Evolutionary conservation across 192 early-diverging fungal genomes (phyloP).

Genomic region (Coemansia guatemalensis): DNA sequence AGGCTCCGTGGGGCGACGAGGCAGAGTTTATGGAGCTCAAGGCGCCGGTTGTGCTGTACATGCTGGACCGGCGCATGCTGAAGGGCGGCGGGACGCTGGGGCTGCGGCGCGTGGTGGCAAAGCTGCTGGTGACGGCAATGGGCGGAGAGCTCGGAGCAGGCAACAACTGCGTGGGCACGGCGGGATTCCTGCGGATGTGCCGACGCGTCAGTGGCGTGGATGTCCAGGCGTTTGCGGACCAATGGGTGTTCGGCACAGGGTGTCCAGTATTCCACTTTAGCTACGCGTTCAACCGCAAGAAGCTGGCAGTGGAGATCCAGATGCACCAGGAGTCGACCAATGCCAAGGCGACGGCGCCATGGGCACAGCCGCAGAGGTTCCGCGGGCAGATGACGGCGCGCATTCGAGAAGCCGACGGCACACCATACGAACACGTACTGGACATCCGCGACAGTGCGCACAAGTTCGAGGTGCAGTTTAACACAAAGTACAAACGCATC

Average conservation of each 20-base stretch:
- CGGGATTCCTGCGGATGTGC: constrained; percentile 76
- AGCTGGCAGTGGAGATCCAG: constrained; percentile 90
- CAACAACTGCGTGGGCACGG: constrained; percentile 60
- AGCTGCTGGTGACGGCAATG: constrained; percentile 74
- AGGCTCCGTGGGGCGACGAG: constrained; percentile 58
- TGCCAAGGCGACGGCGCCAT: constrained; percentile 43
- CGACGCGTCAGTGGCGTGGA: constrained; percentile 87
- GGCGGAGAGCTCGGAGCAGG: constrained; percentile 60
- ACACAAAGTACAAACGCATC: constrained; percentile 98
- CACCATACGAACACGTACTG: constrained; percentile 80
- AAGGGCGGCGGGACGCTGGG: constrained; percentile 72
- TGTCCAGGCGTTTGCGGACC: constrained; percentile 78
- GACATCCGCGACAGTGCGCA: constrained; percentile 74
- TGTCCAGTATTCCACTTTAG: constrained; percentile 83
- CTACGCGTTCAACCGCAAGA: constrained; percentile 92
- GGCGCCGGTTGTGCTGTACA: constrained; percentile 84
- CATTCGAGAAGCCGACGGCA: constrained; percentile 82
- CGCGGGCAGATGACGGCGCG: constrained; percentile 69
- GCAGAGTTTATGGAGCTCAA: constrained; percentile 82
- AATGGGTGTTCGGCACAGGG: constrained; percentile 93
- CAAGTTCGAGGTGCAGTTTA: constrained; percentile 89
- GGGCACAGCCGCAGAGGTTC: constrained; percentile 49
- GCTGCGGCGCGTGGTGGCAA: constrained; percentile 75
- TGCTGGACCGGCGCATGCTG: constrained; percentile 84
- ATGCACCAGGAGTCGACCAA: constrained; percentile 75